Evolutionary conservation across 352 stramenopile species (phyloP).

Genomic region (Phytophthora foliorum): DNA sequence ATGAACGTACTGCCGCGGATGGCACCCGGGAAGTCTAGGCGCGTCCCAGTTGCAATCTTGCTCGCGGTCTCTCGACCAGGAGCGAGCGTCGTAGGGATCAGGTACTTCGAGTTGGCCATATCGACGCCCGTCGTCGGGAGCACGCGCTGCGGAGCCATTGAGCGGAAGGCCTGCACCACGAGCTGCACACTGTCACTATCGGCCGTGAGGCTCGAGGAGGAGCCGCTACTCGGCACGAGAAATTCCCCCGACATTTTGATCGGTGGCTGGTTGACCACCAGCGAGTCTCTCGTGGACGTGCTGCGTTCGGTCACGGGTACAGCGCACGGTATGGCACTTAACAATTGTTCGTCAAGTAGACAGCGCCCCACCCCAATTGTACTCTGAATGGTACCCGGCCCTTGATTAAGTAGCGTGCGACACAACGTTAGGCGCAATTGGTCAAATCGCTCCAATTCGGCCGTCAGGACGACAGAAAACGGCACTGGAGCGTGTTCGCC

Average conservation of each 20-base stretch:
- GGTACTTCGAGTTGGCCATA: conserved; percentile 82
- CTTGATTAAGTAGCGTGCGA: conserved; percentile 59
- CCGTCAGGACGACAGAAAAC: conserved; percentile 68
- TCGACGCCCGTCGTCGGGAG: conserved; percentile 72
- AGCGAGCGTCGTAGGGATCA: conserved; percentile 71
- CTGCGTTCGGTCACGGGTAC: conserved; percentile 56
- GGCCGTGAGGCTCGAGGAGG: conserved; percentile 15
- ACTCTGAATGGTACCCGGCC: conserved; percentile 47
- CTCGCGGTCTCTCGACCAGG: conserved; percentile 41
- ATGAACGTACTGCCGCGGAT: conserved; percentile 54
- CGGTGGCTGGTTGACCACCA: conserved; percentile 22
- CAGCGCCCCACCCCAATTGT: conserved; percentile 66
- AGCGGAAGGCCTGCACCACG: conserved; percentile 65
- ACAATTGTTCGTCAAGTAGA: conserved; percentile 63
- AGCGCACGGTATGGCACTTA: conserved; percentile 49
- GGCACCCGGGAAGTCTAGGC: conserved; percentile 25
- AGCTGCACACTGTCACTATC: conserved; percentile 60
- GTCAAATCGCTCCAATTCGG: conserved; percentile 67
- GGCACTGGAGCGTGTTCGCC: conserved; percentile 47
- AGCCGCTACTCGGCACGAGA: conserved; percentile 22
- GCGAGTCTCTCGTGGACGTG: conserved; percentile 53
- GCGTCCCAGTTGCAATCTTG: conserved; percentile 24
- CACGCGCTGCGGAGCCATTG: conserved; percentile 54
- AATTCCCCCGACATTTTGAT: conserved; percentile 23
- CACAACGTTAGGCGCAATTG: conserved; percentile 75